phyloP scores from a whole-genome alignment of 179 eudicot species.

The Kewa caespitosa region DNA sequence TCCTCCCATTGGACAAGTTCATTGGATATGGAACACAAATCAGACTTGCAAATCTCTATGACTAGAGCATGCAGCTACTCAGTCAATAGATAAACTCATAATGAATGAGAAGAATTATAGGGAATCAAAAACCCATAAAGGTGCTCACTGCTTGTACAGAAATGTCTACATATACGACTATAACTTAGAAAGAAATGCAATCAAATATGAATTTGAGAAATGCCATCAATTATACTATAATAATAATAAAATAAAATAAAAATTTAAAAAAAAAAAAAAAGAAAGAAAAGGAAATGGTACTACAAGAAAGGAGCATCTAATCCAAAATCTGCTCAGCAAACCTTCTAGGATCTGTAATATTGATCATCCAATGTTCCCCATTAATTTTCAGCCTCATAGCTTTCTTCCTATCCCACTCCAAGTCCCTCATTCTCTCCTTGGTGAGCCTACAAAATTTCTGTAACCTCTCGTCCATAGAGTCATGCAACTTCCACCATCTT shows the following conservation, averaged over 20 bases:
- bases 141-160: no score
- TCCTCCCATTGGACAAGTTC: no score
- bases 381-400: slow-evolving; percentile 49
- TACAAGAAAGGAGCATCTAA: background rate
- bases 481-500: slow-evolving; percentile 87
- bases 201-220: background rate
- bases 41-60: no score
- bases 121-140: no score
- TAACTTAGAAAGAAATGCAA: slow-evolving; percentile 9
- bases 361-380: slow-evolving; percentile 64
- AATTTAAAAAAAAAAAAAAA: background rate
- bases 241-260: background rate
- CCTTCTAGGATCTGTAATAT: slow-evolving; percentile 77
- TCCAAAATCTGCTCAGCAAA: slow-evolving; percentile 7
- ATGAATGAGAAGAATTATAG: no score
- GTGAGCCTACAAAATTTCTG: slow-evolving; percentile 60
- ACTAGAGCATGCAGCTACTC: no score
- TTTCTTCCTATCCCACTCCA: slow-evolving; percentile 61
- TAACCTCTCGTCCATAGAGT: slow-evolving; percentile 62
- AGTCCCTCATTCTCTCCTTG: slow-evolving; percentile 51
- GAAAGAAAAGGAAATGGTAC: no score
- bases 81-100: no score
- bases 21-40: no score
- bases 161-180: slow-evolving; percentile 13
- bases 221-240: background rate